Evolutionary conservation across 306 rosid species (phyloP).

Genomic region (Potentilla sterilis): DNA sequence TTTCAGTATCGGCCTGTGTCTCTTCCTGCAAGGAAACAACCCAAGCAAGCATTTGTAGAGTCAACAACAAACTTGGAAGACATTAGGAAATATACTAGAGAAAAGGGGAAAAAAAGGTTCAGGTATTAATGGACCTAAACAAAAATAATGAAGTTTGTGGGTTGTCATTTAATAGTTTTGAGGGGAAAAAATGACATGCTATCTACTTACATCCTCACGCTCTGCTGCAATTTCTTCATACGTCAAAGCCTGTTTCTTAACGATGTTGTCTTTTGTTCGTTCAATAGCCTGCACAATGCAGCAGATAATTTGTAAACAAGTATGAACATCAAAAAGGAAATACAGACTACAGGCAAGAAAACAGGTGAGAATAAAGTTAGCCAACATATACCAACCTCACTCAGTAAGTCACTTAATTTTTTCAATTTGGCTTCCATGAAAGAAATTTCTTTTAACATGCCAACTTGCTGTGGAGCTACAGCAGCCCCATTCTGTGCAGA

Average conservation of each 20-base stretch:
- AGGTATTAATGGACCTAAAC: neutral
- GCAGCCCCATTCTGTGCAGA: constrained; percentile 50
- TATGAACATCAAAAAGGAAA: neutral
- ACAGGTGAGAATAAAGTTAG: neutral
- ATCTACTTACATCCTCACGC: constrained; percentile 79
- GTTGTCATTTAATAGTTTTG: neutral
- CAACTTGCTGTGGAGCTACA: constrained; percentile 44
- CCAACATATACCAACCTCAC: constrained; percentile 55
- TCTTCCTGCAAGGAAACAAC: constrained; percentile 62
- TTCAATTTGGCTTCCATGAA: constrained; percentile 66
- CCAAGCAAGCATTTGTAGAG: constrained; percentile 13
- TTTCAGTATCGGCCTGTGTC: constrained; percentile 83
- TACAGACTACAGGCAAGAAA: neutral
- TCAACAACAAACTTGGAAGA: neutral
- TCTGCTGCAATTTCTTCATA: constrained; percentile 97
- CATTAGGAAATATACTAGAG: neutral
- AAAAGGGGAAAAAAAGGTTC: neutral
- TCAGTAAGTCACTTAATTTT: constrained; percentile 67
- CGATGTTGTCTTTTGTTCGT: constrained; percentile 82
- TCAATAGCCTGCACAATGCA: constrained; percentile 59
- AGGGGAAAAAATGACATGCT: neutral
- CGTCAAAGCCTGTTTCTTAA: constrained; percentile 93
- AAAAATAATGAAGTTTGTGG: neutral
- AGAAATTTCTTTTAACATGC: constrained; percentile 71
- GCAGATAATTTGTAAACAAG: constrained; percentile 1